Evolutionary conservation across 352 stramenopile genomes (phyloP).

Genomic region (Phytophthora pistaciae): DNA sequence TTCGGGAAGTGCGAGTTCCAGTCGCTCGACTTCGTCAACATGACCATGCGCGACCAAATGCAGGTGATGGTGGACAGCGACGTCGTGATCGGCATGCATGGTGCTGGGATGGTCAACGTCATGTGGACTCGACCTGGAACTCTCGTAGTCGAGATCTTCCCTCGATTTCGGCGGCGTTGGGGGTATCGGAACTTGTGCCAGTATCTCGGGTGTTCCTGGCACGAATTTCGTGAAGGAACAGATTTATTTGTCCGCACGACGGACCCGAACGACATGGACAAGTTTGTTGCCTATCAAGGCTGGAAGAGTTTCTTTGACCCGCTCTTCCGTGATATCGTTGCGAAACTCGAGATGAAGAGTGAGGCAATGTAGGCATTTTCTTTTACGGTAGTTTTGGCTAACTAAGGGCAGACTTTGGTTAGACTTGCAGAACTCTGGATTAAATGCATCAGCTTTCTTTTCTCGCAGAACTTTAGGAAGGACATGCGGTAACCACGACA

Average conservation of each 20-base stretch:
- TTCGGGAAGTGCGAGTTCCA: slow-evolving; percentile 40
- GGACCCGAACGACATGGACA: slow-evolving; percentile 53
- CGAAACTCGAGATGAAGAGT: not conserved
- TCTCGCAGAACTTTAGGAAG: not conserved
- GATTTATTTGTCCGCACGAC: slow-evolving; percentile 21
- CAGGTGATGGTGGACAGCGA: slow-evolving; percentile 55
- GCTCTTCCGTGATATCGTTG: slow-evolving; percentile 31
- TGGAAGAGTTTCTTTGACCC: slow-evolving; percentile 55
- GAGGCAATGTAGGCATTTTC: not conserved
- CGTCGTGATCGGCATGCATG: slow-evolving; percentile 77
- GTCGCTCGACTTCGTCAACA: slow-evolving; percentile 61
- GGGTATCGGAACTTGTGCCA: slow-evolving; percentile 75
- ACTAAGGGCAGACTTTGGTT: too few species aligned
- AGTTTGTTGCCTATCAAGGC: slow-evolving; percentile 40
- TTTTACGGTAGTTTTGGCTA: too few species aligned
- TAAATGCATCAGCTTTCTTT: not conserved
- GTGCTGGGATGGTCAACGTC: slow-evolving; percentile 72
- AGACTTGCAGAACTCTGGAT: too few species aligned
- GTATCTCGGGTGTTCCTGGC: slow-evolving; percentile 60
- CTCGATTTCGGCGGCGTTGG: slow-evolving; percentile 42
- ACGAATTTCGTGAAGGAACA: slow-evolving; percentile 41
- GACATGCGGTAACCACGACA: too few species aligned
- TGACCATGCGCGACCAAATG: slow-evolving; percentile 50
- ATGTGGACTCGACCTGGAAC: slow-evolving; percentile 53
- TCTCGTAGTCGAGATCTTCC: slow-evolving; percentile 74